Evolutionary conservation across 163 green algal genomes (phyloP), one percentile per base, ranked within the genome.

Genomic region (Volvox carteri): DNA sequence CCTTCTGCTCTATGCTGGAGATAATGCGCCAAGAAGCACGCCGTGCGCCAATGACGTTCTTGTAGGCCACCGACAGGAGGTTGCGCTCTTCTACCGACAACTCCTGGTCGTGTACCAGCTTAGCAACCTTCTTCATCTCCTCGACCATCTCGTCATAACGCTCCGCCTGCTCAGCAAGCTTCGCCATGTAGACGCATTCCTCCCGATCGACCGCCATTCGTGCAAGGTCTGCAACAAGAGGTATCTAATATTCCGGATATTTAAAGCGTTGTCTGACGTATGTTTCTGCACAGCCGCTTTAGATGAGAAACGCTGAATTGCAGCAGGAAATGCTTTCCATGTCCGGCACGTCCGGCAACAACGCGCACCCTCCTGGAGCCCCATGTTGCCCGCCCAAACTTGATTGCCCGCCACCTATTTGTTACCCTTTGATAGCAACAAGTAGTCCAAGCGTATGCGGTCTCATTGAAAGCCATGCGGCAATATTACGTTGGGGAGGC

Each of bases 1-100:
- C 98, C 95, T 99, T 99, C 93, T 99, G 97, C 95, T 99, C 98
- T 93, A 99, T 99, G 91, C 93, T 98, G 87, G 95, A 98, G 83
- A 99, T 97, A 92, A 99, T 99, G 58, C 98, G 93, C 98, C 98
- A 99, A 52, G 97, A 99, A 5, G 98, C 98, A 65, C 98, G 94
- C 30, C 98, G 94, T 19, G 98, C 97, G 39, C 98, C 98, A 92
- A 99, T 99, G 67, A 99, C 98, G 91, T 99, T 99, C 95, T 99
- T 99, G 97, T 99, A 99, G 5, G 97, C 98, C 68, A 99, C 98
- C 46, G 94, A 98, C 19, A 99, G 94, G 78, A 99, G 95, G 92
- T 99, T 99, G 77, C 98, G 94, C 96, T 99, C 98, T 95, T 99
- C 98, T 73, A 99, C 98, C 23, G 92, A 96, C 46, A 99, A 96